phyloP scores from a whole-genome alignment of 2,329 filamentous ascomycete species.

The Neurospora sp. region DNA sequence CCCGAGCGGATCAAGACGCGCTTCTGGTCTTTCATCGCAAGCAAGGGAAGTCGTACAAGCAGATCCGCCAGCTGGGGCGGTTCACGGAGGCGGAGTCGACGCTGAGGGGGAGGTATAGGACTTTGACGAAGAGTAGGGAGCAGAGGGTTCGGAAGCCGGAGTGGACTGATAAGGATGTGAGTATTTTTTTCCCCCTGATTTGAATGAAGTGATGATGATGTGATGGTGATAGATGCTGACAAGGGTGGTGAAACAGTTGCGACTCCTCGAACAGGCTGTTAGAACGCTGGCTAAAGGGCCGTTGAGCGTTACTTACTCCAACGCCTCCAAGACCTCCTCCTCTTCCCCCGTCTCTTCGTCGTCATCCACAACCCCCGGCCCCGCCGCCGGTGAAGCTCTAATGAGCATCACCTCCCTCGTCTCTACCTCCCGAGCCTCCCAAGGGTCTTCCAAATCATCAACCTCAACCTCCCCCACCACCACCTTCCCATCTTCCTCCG shows the following conservation, averaged over 20 bases:
- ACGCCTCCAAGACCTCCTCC: neutral
- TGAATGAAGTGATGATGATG: too few relatives aligned
- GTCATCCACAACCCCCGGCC: neutral
- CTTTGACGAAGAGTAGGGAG: conserved; percentile 52
- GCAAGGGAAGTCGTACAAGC: conserved; percentile 52
- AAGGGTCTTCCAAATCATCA: conserved; percentile 20
- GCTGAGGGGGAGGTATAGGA: conserved; percentile 57
- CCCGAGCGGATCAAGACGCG: conserved; percentile 23
- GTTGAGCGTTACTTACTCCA: neutral
- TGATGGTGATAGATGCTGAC: too few relatives aligned
- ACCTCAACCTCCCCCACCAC: too few relatives aligned
- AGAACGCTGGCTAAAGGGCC: conserved; percentile 7
- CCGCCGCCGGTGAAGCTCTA: too few relatives aligned
- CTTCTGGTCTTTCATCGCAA: conserved; percentile 44
- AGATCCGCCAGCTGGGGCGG: conserved; percentile 46
- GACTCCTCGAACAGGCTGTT: conserved; percentile 17
- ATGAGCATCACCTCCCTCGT: neutral
- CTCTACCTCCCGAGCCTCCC: neutral
- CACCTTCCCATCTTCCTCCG: too few relatives aligned
- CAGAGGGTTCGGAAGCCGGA: conserved; percentile 55
- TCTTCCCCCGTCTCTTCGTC: neutral
- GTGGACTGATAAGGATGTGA: conserved; percentile 56
- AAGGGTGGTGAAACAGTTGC: conserved; percentile 7
- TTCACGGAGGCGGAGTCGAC: conserved; percentile 63
- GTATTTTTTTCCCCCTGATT: conserved; percentile 21